A percentile compares a stretch with the other conserved stretches of the same genome.
These are phyloP conservation scores for Rhynchospora breviuscula DNA, from an alignment of 176 grass and related monocot genomes.

Conservation along the genomic window DNA sequence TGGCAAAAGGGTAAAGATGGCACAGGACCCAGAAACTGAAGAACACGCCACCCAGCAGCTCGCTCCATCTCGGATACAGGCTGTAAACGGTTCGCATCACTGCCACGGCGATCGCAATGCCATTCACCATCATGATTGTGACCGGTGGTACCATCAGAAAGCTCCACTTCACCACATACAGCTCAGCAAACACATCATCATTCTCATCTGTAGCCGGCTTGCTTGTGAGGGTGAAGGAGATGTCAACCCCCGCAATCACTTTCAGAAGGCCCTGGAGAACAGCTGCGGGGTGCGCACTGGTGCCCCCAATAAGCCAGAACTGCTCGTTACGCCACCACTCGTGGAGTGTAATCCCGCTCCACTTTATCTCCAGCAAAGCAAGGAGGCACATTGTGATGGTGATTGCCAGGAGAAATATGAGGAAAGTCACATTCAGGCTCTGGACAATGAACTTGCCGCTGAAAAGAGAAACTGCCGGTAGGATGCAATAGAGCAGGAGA, in stretches of 20 bases:
- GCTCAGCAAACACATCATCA: constrained; percentile 60
- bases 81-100: constrained; percentile 74
- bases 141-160: constrained; percentile 87
- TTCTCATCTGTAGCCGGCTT: constrained; percentile 43
- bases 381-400: constrained; percentile 74
- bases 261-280: constrained; percentile 90
- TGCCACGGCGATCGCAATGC: constrained; percentile 58
- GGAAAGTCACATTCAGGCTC: constrained; percentile 60
- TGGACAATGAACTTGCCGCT: constrained; percentile 85
- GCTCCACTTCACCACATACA: constrained; percentile 80
- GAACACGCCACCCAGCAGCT: constrained; percentile 83
- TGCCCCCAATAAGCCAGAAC: constrained; percentile 95
- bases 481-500: constrained; percentile 79
- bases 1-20: constrained; percentile 94
- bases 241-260: constrained; percentile 85
- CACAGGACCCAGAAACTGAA: constrained; percentile 98
- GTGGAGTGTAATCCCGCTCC: constrained; percentile 87
- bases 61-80: constrained; percentile 87
- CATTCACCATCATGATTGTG: constrained; percentile 95
- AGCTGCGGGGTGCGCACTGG: constrained; percentile 73
- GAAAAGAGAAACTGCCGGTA: constrained; percentile 86
- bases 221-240: constrained; percentile 85
- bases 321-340: constrained; percentile 99
- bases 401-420: constrained; percentile 63
- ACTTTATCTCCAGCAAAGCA: constrained; percentile 86